These are phyloP conservation scores for Coemansia sp. DNA, from an alignment of 192 early-diverging fungal species.

Conservation along the genomic window DNA sequence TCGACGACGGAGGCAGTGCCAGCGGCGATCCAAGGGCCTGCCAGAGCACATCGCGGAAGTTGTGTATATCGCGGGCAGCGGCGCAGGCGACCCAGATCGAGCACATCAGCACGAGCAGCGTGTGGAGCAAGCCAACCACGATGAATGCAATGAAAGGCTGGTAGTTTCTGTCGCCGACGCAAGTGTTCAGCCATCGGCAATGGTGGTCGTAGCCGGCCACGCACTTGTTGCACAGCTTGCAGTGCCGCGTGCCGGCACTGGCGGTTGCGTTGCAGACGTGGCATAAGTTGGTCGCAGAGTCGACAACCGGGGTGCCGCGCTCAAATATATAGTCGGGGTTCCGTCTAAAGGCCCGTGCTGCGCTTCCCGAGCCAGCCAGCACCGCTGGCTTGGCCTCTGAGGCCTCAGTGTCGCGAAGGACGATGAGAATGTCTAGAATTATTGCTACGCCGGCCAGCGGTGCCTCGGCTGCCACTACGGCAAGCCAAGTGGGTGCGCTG, in stretches of 20 bases:
- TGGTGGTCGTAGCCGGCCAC: conserved; percentile 57
- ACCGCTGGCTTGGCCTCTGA: conserved; percentile 15
- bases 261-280: conserved; percentile 25
- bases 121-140: conserved; percentile 15
- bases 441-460: conserved; percentile 15
- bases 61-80: conserved; percentile 10
- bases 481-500: conserved; percentile 11
- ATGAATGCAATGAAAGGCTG: conserved; percentile 31
- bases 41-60: conserved; percentile 22
- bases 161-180: conserved; percentile 50
- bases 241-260: conserved; percentile 34
- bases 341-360: conserved; percentile 8
- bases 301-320: conserved; percentile 44
- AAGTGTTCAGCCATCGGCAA: conserved; percentile 52
- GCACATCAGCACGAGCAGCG: conserved; percentile 26
- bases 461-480: conserved; percentile 14
- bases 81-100: conserved; percentile 13
- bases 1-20: not conserved
- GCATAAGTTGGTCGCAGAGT: conserved; percentile 28
- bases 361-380: not conserved
- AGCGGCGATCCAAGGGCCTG: conserved; percentile 15
- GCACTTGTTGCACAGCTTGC: conserved; percentile 56
- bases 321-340: conserved; percentile 37
- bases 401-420: conserved; percentile 34
- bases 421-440: conserved; percentile 16